Conservation (phyloP, 768 basidiomycete genomes). For the Termitomyces sp. region DNA sequence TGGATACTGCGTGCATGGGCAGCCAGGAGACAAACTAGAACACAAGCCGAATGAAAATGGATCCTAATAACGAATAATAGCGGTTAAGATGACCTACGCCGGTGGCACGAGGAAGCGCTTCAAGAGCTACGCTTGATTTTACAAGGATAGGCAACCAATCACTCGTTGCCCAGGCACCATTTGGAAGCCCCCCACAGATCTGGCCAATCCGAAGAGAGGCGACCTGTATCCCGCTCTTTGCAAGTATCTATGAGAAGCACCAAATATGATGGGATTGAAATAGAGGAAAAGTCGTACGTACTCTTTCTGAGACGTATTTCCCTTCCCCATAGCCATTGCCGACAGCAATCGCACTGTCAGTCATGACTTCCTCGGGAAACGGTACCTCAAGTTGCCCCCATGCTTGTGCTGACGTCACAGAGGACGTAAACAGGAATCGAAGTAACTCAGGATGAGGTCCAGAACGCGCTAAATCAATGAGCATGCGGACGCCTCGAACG, state of each 20-base stretch:
- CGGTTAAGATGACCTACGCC: slow-evolving; percentile 22
- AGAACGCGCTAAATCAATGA: slow-evolving; percentile 34
- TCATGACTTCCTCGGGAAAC: slow-evolving; percentile 29
- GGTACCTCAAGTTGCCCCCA: slow-evolving; percentile 23
- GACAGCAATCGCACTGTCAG: slow-evolving; percentile 25
- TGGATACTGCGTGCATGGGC: slow-evolving; percentile 25
- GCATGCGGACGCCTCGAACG: slow-evolving; percentile 38
- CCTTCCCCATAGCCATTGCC: slow-evolving; percentile 41
- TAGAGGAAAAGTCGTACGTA: slow-evolving; percentile 6
- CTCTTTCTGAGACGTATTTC: slow-evolving; percentile 38
- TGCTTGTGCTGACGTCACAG: slow-evolving; percentile 26
- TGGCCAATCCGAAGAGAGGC: slow-evolving; percentile 42
- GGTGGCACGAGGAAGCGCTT: slow-evolving; percentile 19
- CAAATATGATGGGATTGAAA: neutral
- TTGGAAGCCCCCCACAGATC: slow-evolving; percentile 30
- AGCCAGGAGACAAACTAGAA: slow-evolving; percentile 37
- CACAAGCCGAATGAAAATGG: neutral
- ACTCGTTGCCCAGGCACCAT: slow-evolving; percentile 36
- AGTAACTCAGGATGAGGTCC: slow-evolving; percentile 19
- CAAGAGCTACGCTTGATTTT: slow-evolving; percentile 24
- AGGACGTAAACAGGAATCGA: slow-evolving; percentile 36
- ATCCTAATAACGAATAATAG: neutral
- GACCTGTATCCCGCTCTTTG: slow-evolving; percentile 28
- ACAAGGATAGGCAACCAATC: slow-evolving; percentile 45
- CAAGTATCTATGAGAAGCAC: slow-evolving; percentile 27